These are phyloP conservation scores for Spirogloea muscicola DNA, from an alignment of 139 green algal genomes.

Conservation along the genomic window DNA sequence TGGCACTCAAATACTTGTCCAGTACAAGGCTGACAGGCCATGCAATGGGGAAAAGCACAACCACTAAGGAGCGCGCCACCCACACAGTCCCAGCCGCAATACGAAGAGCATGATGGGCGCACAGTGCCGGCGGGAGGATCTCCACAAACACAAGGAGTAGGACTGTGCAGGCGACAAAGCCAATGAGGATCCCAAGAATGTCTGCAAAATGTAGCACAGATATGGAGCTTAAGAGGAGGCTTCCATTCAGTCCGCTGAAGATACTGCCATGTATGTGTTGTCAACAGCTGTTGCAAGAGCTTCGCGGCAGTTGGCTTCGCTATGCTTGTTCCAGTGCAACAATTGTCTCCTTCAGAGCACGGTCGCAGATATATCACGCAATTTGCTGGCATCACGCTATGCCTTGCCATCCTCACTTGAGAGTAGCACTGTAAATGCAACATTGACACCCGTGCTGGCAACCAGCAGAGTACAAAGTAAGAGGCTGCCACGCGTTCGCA, in stretches of 20 bases:
- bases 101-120: background rate
- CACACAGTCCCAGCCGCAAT: background rate
- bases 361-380: too few species aligned
- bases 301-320: too few species aligned
- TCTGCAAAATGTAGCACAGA: constrained; percentile 23
- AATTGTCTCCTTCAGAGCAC: too few species aligned
- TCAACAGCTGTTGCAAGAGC: too few species aligned
- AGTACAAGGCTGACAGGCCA: background rate
- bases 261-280: too few species aligned
- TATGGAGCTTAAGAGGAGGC: too few species aligned
- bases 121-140: background rate
- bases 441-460: constrained; percentile 6
- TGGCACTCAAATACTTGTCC: background rate
- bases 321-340: too few species aligned
- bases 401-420: background rate
- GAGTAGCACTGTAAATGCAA: constrained; percentile 2
- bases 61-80: background rate
- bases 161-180: background rate
- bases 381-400: too few species aligned
- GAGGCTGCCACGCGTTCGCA: background rate
- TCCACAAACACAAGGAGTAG: background rate
- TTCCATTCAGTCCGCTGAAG: too few species aligned
- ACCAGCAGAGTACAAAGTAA: constrained; percentile 11
- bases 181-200: background rate
- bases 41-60: background rate